Percentiles rank a stretch among this genome's conserved stretches.
Conservation (phyloP, 345 rosid species). For the Passiflora organensis region DNA sequence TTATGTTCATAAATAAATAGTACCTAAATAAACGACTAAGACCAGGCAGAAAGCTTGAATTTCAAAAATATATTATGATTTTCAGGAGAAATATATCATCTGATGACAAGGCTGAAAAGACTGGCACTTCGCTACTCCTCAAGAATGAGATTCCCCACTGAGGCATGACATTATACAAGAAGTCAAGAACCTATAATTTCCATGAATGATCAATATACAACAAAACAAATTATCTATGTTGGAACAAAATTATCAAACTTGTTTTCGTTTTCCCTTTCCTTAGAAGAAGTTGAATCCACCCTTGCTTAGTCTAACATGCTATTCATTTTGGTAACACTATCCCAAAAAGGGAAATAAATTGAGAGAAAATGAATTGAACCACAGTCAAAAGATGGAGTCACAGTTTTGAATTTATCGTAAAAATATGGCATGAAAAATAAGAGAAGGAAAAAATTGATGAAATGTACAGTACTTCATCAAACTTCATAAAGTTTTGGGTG, state of each 20-base stretch:
- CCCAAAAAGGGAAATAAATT: background rate
- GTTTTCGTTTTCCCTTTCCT: no score
- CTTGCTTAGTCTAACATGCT: no score
- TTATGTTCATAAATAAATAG: background rate
- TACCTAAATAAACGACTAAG: background rate
- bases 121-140: background rate
- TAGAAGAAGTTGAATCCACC: no score
- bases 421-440: background rate
- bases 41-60: background rate
- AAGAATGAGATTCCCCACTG: background rate
- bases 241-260: background rate
- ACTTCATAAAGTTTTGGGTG: conserved; percentile 94
- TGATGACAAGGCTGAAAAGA: background rate
- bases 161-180: background rate
- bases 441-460: conserved; percentile 8
- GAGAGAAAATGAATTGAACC: no score
- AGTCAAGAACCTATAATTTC: background rate
- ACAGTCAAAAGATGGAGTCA: no score
- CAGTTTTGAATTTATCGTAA: no score
- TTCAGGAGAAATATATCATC: background rate
- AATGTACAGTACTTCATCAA: conserved; percentile 69
- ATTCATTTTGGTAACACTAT: no score
- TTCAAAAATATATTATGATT: background rate
- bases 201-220: background rate
- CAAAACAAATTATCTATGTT: background rate